These are phyloP conservation scores for Verticillium tricorpus DNA, from an alignment of 2,329 filamentous ascomycete species.

Conservation along the genomic window DNA sequence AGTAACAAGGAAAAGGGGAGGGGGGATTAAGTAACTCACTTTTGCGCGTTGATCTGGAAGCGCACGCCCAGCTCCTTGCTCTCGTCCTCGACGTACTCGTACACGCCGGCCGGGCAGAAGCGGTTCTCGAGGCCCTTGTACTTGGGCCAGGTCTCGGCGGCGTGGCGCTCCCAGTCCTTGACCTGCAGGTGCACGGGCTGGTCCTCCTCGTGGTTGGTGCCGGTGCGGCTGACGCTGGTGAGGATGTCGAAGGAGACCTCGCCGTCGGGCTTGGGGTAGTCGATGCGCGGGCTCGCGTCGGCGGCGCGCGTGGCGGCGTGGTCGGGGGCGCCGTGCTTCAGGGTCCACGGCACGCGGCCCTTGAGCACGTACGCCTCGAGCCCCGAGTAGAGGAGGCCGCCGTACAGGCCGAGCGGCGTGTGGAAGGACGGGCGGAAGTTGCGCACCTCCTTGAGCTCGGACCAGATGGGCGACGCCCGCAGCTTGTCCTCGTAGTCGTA, in stretches of 20 bases:
- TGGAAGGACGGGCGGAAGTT: slow-evolving; percentile 98
- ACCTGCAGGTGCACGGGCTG: slow-evolving; percentile 96
- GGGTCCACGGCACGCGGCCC: slow-evolving; percentile 84
- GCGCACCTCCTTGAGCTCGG: slow-evolving; percentile 88
- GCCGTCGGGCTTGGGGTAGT: slow-evolving; percentile 94
- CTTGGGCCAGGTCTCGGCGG: slow-evolving; percentile 73
- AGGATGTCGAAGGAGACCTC: slow-evolving; percentile 94
- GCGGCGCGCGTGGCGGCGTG: slow-evolving; percentile 74
- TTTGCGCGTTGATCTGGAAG: slow-evolving; percentile 97
- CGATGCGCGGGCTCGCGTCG: slow-evolving; percentile 79
- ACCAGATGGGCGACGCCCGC: slow-evolving; percentile 84
- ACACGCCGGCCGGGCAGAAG: slow-evolving; percentile 96
- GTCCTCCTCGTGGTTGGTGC: slow-evolving; percentile 98
- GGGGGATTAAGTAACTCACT: too few species aligned
- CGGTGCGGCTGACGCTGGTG: slow-evolving; percentile 90
- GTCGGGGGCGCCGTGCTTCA: slow-evolving; percentile 79
- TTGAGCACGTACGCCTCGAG: slow-evolving; percentile 85
- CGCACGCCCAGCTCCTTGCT: slow-evolving; percentile 82
- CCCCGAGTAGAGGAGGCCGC: slow-evolving; percentile 88
- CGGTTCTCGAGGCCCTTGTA: slow-evolving; percentile 93
- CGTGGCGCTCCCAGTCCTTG: slow-evolving; percentile 90
- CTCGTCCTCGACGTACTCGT: slow-evolving; percentile 94
- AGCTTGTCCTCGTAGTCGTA: slow-evolving; percentile 92
- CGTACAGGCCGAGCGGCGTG: slow-evolving; percentile 78
- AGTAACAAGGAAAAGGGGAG: not conserved